Evolutionary conservation across 345 rosid genomes (phyloP).

Genomic region (Pistacia integerrima): DNA sequence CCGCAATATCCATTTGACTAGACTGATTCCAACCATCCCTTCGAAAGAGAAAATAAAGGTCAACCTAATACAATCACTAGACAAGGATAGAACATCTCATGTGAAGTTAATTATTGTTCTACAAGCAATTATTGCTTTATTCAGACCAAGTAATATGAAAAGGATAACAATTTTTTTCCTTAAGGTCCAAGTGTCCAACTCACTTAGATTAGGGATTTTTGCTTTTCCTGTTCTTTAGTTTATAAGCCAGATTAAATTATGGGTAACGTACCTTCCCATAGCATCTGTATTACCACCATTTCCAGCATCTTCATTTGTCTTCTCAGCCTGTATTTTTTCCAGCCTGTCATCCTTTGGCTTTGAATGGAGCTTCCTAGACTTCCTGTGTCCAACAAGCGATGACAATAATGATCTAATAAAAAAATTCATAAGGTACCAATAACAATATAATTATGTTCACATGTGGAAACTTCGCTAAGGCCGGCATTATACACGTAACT

Average conservation of each 20-base stretch:
- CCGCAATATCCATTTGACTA: constrained; percentile 5
- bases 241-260: neutral
- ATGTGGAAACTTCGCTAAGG: neutral
- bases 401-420: neutral
- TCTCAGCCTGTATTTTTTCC: constrained; percentile 15
- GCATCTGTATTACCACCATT: constrained; percentile 24
- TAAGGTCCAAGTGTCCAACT: no score
- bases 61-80: neutral
- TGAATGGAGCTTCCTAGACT: constrained; percentile 27
- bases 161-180: no score
- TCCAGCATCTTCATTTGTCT: constrained; percentile 19
- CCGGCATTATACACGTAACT: neutral
- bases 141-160: neutral
- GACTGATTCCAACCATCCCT: constrained; percentile 41
- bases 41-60: neutral
- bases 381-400: constrained; percentile 21
- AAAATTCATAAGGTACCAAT: neutral
- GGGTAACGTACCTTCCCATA: constrained; percentile 37
- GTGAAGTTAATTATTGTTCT: neutral
- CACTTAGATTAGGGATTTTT: neutral
- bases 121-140: neutral
- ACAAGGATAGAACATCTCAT: neutral
- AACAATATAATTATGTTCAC: neutral
- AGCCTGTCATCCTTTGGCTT: constrained; percentile 26
- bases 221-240: neutral